A percentile compares a stretch with the other conserved stretches of the same genome.
phyloP scores from a whole-genome alignment of 1,284 basidiomycete species.

The Heterobasidion occidentale region DNA sequence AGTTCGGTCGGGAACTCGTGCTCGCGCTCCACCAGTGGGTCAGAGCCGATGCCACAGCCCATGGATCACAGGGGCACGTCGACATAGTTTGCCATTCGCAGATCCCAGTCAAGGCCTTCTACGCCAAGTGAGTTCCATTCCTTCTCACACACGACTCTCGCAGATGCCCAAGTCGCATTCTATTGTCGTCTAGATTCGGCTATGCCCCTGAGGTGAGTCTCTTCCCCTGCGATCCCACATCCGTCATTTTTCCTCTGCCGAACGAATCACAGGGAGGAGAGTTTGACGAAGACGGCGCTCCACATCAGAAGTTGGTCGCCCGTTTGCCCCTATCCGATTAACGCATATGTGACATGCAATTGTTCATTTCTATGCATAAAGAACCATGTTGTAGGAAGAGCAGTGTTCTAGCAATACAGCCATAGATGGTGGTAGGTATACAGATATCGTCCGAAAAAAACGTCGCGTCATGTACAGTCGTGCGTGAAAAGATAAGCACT shows the following conservation, averaged over 20 bases:
- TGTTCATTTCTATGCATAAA: constrained; percentile 10
- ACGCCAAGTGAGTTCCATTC: constrained; percentile 46
- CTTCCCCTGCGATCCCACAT: constrained; percentile 2
- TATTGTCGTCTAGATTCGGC: constrained; percentile 45
- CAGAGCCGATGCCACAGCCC: constrained; percentile 28
- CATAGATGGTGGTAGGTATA: constrained; percentile 20
- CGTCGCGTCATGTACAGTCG: constrained; percentile 1
- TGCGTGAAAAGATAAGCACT: constrained; percentile 1
- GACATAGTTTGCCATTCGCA: constrained; percentile 60
- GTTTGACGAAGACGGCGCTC: constrained; percentile 76
- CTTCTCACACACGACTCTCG: constrained; percentile 4
- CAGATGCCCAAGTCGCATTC: not conserved
- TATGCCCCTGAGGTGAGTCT: constrained; percentile 55
- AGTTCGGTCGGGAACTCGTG: constrained; percentile 59
- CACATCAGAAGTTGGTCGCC: constrained; percentile 70
- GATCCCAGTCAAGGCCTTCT: constrained; percentile 62
- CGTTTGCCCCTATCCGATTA: constrained; percentile 33
- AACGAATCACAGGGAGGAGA: constrained; percentile 47
- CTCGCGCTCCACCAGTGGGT: constrained; percentile 52
- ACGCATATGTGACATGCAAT: not conserved
- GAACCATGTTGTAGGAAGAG: constrained; percentile 13
- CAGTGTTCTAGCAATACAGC: constrained; percentile 33
- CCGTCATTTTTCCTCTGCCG: constrained; percentile 4
- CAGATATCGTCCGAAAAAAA: constrained; percentile 19
- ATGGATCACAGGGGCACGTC: constrained; percentile 19